Conservation (phyloP, 768 basidiomycete genomes). For the Boletus subcaerulescens region DNA sequence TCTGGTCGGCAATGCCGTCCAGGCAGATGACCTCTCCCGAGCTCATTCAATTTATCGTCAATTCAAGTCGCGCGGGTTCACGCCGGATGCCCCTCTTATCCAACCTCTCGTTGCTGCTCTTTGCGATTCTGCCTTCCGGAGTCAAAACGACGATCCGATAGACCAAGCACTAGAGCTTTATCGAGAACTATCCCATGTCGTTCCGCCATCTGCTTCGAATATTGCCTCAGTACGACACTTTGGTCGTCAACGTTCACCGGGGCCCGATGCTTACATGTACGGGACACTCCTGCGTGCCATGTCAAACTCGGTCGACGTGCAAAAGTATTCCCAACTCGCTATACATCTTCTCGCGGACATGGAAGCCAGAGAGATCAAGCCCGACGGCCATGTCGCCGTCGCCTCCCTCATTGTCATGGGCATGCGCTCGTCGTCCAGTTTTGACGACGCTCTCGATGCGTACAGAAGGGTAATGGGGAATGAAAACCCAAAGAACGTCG, state of each 20-base stretch:
- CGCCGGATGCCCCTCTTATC: slow-evolving; percentile 49
- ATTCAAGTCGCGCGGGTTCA: slow-evolving; percentile 41
- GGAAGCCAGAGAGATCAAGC: slow-evolving; percentile 46
- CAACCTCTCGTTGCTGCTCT: slow-evolving; percentile 54
- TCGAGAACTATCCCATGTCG: slow-evolving; percentile 40
- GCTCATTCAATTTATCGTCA: slow-evolving; percentile 52
- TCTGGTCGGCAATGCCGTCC: slow-evolving; percentile 51
- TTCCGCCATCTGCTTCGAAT: slow-evolving; percentile 23
- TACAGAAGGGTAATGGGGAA: slow-evolving; percentile 46
- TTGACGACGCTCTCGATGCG: slow-evolving; percentile 57
- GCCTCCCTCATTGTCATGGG: slow-evolving; percentile 58
- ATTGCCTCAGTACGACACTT: slow-evolving; percentile 11
- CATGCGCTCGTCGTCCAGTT: slow-evolving; percentile 58
- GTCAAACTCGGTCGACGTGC: slow-evolving; percentile 40
- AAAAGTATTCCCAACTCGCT: slow-evolving; percentile 47
- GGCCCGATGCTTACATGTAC: slow-evolving; percentile 54
- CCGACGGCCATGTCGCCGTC: slow-evolving; percentile 43
- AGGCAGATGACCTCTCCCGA: slow-evolving; percentile 33
- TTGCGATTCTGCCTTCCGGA: slow-evolving; percentile 37
- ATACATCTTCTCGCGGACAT: slow-evolving; percentile 64
- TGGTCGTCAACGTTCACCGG: slow-evolving; percentile 35
- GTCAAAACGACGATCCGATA: slow-evolving; percentile 41
- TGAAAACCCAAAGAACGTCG: slow-evolving; percentile 35
- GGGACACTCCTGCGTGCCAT: slow-evolving; percentile 50
- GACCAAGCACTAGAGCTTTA: slow-evolving; percentile 56